Conservation (phyloP, 768 basidiomycete species). For the Galerina marginata region DNA sequence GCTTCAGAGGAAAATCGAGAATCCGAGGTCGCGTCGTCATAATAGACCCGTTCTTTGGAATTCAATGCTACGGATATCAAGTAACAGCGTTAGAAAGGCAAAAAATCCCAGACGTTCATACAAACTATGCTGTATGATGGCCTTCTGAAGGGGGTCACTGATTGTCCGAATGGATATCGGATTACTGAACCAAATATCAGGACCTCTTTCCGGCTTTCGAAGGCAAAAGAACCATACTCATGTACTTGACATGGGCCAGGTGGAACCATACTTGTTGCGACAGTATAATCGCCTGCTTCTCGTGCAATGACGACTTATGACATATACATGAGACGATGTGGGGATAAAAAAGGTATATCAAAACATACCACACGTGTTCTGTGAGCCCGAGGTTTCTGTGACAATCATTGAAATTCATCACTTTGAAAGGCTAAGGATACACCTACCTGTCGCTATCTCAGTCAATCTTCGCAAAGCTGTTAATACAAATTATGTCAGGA, state of each 20-base stretch:
- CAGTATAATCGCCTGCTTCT: constrained; percentile 73
- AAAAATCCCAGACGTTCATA: not conserved
- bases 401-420: constrained; percentile 9
- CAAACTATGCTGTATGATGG: constrained; percentile 71
- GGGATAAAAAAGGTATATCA: not conserved
- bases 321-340: not conserved
- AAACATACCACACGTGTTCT: constrained; percentile 59
- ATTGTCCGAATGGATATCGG: constrained; percentile 64
- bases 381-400: constrained; percentile 67
- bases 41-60: constrained; percentile 63
- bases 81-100: not conserved
- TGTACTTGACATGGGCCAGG: constrained; percentile 69
- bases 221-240: constrained; percentile 51
- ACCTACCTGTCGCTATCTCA: constrained; percentile 69
- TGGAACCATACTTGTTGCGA: constrained; percentile 68
- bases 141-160: constrained; percentile 64
- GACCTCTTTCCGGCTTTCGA: not conserved
- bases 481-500: not conserved
- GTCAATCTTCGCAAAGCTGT: constrained; percentile 70
- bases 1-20: constrained; percentile 74
- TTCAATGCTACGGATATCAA: constrained; percentile 55
- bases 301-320: constrained; percentile 64
- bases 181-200: constrained; percentile 44
- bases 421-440: not conserved
- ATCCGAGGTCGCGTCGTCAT: constrained; percentile 66